Conservation (phyloP, 2,329 filamentous ascomycete species). For the Thermomyces lanuginosus region DNA sequence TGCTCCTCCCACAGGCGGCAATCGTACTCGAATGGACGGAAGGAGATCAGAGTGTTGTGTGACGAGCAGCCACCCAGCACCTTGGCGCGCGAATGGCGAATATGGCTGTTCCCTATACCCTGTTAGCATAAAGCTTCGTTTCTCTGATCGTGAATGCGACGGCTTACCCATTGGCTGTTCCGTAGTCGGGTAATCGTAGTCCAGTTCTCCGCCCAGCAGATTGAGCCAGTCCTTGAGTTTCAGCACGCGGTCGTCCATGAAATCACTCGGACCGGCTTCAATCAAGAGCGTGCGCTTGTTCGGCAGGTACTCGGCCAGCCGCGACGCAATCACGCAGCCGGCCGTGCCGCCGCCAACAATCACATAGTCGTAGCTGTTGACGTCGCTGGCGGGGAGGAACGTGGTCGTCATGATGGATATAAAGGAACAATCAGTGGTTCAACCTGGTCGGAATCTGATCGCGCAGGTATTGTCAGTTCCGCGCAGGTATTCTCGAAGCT, state of each 20-base stretch:
- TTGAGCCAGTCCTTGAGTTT: conserved; percentile 76
- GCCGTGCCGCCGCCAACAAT: conserved; percentile 75
- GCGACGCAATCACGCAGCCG: conserved; percentile 67
- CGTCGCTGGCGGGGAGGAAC: conserved; percentile 46
- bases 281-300: conserved; percentile 67
- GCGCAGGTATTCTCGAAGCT: too few species aligned
- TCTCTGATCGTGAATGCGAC: conserved; percentile 1
- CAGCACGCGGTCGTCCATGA: conserved; percentile 71
- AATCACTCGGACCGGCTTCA: conserved; percentile 80
- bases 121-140: conserved; percentile 1
- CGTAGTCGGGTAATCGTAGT: conserved; percentile 80
- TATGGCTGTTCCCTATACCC: conserved; percentile 61
- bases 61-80: conserved; percentile 84
- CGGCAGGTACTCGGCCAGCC: conserved; percentile 68
- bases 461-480: too few species aligned
- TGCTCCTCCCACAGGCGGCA: conserved; percentile 66
- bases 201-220: conserved; percentile 69
- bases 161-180: conserved; percentile 62
- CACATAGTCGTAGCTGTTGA: conserved; percentile 63
- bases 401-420: conserved; percentile 45
- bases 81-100: conserved; percentile 82
- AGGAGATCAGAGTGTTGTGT: conserved; percentile 87
- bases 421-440: too few species aligned
- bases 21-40: conserved; percentile 81
- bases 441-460: too few species aligned